Conservation (phyloP, 257 asterid genomes). For the Ballota nigra region DNA sequence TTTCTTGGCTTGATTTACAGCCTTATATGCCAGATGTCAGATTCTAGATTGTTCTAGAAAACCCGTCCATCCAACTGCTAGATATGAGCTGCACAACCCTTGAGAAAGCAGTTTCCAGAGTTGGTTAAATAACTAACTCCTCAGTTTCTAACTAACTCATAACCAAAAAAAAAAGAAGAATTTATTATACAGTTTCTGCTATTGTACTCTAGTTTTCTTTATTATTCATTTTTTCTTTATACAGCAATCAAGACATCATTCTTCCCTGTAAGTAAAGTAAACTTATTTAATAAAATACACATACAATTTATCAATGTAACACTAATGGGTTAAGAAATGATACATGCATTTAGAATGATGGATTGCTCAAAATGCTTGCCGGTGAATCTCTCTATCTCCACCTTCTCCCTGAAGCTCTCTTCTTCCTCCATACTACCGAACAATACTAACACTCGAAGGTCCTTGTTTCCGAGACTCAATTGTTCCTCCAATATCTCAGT, state of each 20-base stretch:
- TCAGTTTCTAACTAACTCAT: neutral
- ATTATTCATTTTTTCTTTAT: no score
- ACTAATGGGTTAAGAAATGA: no score
- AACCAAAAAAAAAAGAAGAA: no score
- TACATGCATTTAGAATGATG: no score
- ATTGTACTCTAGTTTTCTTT: no score
- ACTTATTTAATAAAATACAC: no score
- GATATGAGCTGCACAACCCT: neutral
- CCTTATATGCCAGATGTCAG: neutral
- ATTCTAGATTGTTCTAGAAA: neutral
- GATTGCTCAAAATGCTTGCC: neutral
- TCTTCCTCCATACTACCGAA: neutral
- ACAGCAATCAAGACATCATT: no score
- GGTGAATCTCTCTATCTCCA: neutral
- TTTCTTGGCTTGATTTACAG: neutral
- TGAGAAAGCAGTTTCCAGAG: neutral
- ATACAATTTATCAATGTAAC: no score
- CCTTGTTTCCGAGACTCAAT: slow-evolving; percentile 11
- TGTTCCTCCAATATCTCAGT: slow-evolving; percentile 14
- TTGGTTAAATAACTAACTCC: neutral
- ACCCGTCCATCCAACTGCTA: neutral
- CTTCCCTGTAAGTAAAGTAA: no score
- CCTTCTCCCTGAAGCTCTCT: neutral
- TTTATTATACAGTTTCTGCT: no score
- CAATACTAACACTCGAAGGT: neutral